A percentile compares a stretch with the other conserved stretches of the same genome.
Evolutionary conservation across 2,329 filamentous ascomycete species (phyloP).

Genomic region (Akanthomyces muscarius): DNA sequence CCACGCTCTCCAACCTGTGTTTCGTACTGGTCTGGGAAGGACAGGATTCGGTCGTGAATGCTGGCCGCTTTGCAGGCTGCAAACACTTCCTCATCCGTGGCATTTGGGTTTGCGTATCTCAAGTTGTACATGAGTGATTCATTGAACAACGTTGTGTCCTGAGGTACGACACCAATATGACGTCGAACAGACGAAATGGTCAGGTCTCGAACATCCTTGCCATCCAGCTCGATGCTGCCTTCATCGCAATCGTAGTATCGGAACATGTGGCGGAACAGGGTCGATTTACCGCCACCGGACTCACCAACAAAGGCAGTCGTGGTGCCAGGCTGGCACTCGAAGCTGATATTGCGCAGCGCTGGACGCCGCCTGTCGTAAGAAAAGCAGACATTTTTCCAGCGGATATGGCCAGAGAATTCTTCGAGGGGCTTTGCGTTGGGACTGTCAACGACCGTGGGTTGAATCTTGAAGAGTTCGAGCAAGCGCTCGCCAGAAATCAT

Average conservation of each 20-base stretch:
- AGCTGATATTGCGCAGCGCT: conserved; percentile 77
- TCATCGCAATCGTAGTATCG: conserved; percentile 86
- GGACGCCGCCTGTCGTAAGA: conserved; percentile 84
- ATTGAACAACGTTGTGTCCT: conserved; percentile 94
- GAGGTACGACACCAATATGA: conserved; percentile 92
- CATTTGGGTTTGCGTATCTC: conserved; percentile 78
- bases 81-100: conserved; percentile 76
- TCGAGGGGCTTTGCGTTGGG: conserved; percentile 59
- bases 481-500: conserved; percentile 97
- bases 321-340: conserved; percentile 82
- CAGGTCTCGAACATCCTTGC: conserved; percentile 74
- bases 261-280: conserved; percentile 91
- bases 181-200: conserved; percentile 90
- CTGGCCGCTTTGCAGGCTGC: conserved; percentile 80
- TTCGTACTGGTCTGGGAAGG: conserved; percentile 81
- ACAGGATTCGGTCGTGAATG: conserved; percentile 88
- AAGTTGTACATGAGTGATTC: conserved; percentile 94
- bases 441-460: conserved; percentile 82
- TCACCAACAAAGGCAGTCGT: conserved; percentile 96
- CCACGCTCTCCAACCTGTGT: conserved; percentile 91
- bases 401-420: conserved; percentile 74
- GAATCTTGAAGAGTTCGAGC: conserved; percentile 92
- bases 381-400: conserved; percentile 86
- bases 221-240: conserved; percentile 81
- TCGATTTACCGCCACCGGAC: conserved; percentile 95